These are phyloP conservation scores for Colletotrichum cereale DNA, from an alignment of 2,329 filamentous ascomycete genomes.

Conservation along the genomic window DNA sequence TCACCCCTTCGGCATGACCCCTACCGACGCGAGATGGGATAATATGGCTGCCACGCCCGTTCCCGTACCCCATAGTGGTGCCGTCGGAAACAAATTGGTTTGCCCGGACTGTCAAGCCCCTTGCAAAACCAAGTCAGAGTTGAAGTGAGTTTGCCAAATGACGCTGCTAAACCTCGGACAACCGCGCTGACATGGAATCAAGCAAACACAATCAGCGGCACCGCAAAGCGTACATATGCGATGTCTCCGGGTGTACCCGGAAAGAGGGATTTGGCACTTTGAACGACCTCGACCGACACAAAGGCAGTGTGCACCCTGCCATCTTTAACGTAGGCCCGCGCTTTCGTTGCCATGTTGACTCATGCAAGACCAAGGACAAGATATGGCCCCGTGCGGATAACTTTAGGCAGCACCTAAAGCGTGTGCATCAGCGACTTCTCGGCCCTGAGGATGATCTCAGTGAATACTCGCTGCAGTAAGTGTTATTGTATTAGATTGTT, in stretches of 20 bases:
- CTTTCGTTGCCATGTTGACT: constrained; percentile 70
- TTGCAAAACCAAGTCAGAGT: constrained; percentile 66
- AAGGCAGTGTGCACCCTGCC: constrained; percentile 75
- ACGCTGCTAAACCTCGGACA: neutral
- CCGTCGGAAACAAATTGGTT: constrained; percentile 41
- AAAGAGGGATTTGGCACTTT: constrained; percentile 79
- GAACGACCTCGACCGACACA: constrained; percentile 87
- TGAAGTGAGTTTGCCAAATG: constrained; percentile 60
- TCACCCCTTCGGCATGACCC: constrained; percentile 35
- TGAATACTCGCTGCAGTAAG: constrained; percentile 49
- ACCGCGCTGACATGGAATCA: constrained; percentile 43
- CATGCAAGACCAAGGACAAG: constrained; percentile 73
- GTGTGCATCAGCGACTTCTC: constrained; percentile 69
- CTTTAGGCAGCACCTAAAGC: constrained; percentile 82
- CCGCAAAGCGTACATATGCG: constrained; percentile 74
- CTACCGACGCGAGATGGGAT: neutral
- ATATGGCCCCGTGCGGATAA: constrained; percentile 88
- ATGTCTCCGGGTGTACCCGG: constrained; percentile 66
- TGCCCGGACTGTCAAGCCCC: constrained; percentile 56
- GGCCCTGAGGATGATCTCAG: constrained; percentile 54
- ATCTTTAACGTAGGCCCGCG: constrained; percentile 61
- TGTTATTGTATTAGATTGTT: neutral
- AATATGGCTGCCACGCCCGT: neutral
- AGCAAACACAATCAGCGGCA: constrained; percentile 85
- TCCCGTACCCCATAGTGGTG: constrained; percentile 29